A percentile compares a stretch with the other conserved stretches of the same genome.
Evolutionary conservation across 495 filamentous ascomycete species (phyloP).

Genomic region (Aspergillus cavernicola): DNA sequence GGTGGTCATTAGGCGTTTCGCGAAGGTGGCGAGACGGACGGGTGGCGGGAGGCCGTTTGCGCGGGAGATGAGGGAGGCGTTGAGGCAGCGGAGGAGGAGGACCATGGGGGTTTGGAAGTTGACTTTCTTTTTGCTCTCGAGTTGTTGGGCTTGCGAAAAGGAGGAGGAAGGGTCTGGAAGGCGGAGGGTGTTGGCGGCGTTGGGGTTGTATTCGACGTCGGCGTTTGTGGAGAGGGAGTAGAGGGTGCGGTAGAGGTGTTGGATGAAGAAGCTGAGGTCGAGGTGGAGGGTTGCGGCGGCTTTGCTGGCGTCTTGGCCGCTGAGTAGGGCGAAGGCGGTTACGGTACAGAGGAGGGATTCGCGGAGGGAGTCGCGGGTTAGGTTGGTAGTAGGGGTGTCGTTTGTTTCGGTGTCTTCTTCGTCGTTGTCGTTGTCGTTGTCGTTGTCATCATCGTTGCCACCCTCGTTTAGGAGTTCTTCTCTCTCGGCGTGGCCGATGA

Average conservation of each 20-base stretch:
- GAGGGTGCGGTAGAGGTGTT: slow-evolving; percentile 83
- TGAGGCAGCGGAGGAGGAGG: slow-evolving; percentile 79
- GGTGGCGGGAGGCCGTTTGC: slow-evolving; percentile 61
- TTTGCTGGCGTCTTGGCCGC: slow-evolving; percentile 73
- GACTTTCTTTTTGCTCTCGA: slow-evolving; percentile 55
- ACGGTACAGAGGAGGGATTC: slow-evolving; percentile 91
- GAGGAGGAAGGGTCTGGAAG: slow-evolving; percentile 67
- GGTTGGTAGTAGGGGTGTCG: slow-evolving; percentile 25
- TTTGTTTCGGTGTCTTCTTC: slow-evolving; percentile 42
- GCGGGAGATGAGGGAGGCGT: slow-evolving; percentile 59
- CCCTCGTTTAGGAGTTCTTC: no score
- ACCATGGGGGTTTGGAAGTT: slow-evolving; percentile 92
- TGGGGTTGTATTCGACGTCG: slow-evolving; percentile 75
- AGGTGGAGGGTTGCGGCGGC: slow-evolving; percentile 69
- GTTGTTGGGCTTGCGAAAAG: slow-evolving; percentile 13
- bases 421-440: slow-evolving; percentile 16
- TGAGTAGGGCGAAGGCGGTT: slow-evolving; percentile 89
- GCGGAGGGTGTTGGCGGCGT: slow-evolving; percentile 62
- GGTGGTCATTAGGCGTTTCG: slow-evolving; percentile 81
- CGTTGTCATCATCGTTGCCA: no score
- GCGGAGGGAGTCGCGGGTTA: slow-evolving; percentile 68
- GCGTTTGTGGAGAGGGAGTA: slow-evolving; percentile 72
- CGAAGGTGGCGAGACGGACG: slow-evolving; percentile 78
- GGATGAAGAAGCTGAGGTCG: slow-evolving; percentile 91
- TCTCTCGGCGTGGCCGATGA: slow-evolving; percentile 67